Evolutionary conservation across 1,139 yeast species (phyloP), one percentile per base, ranked within the genome.

Genomic region (Kodamaea plutei): DNA sequence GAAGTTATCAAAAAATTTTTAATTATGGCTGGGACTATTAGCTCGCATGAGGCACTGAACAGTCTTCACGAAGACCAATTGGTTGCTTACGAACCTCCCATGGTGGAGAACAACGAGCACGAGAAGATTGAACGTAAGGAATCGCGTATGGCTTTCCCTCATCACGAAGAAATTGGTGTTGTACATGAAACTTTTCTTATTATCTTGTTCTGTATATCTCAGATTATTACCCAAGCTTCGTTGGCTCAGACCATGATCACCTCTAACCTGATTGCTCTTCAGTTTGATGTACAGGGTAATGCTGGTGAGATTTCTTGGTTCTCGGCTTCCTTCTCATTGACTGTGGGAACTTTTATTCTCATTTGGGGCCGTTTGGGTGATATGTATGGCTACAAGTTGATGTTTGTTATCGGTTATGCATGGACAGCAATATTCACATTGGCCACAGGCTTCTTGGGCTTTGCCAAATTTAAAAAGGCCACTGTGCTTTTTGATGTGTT

Each of bases 351-450:
- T 0, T 74, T 79, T 37, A 78, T 79, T 34, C 52, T 79, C 20
- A 56, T 73, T 3, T 69, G 79, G 1, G 87, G 87, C 8, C 64
- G 79, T 28, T 45, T 78, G 14, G 85, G 85, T n/a, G 85, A 79
- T 47, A 51, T 76, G 41, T 66, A 61, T 43, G 87, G 85, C 4
- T 76, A 76, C 44, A 76, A 76, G 42, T 48, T 36, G 22, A 43
- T 76, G 35, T 70, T 64, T 43, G 33, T 76, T 1, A 33, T 61
- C 5, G 82, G 84, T 1, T 76, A 62, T 38, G 28, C 51, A 2
- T 66, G 77, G 70, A 56, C 64, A 22, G 58, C 69, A 0, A 25
- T 78, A 1, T 70, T 76, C 67, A 64, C 79, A 4, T 41, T 77
- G 25, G 42, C 75, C 3, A 56, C 67, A 4, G 85, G 85, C 0